Conservation (phyloP, 352 stramenopile species). For the Globisporangium iwayamae region DNA sequence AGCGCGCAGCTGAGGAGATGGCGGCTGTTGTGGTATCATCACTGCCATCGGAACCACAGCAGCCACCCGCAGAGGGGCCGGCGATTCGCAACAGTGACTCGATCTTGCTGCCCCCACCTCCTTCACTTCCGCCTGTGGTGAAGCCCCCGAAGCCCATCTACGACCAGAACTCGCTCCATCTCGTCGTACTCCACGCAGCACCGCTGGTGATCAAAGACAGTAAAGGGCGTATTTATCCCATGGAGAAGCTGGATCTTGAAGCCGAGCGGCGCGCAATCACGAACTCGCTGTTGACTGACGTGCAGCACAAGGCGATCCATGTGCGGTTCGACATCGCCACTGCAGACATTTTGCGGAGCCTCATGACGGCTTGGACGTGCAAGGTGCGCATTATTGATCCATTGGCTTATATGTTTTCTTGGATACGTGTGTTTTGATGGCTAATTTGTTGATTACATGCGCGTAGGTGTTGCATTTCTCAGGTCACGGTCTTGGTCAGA, state of each 20-base stretch:
- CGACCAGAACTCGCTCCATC: slow-evolving; percentile 55
- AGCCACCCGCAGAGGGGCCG: background rate
- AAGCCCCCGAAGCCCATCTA: background rate
- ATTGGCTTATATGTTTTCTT: background rate
- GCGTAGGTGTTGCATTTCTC: slow-evolving; percentile 77
- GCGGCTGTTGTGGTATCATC: background rate
- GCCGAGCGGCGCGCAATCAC: slow-evolving; percentile 68
- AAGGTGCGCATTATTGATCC: slow-evolving; percentile 1
- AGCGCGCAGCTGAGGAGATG: background rate
- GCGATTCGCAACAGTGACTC: slow-evolving; percentile 2
- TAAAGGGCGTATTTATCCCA: slow-evolving; percentile 64
- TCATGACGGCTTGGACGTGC: slow-evolving; percentile 77
- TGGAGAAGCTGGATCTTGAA: slow-evolving; percentile 83
- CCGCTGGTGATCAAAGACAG: slow-evolving; percentile 77
- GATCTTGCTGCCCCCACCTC: slow-evolving; percentile 8
- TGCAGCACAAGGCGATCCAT: slow-evolving; percentile 72
- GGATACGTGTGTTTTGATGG: background rate
- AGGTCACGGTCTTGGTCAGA: slow-evolving; percentile 64
- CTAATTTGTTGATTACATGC: background rate
- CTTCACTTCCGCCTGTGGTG: slow-evolving; percentile 7
- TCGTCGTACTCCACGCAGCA: slow-evolving; percentile 80
- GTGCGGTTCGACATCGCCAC: slow-evolving; percentile 78
- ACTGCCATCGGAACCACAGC: background rate
- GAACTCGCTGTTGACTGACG: slow-evolving; percentile 63
- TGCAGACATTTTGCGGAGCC: slow-evolving; percentile 62